These are phyloP conservation scores for Sphaerosporella brunnea DNA, from an alignment of 495 filamentous ascomycete species.

Conservation along the genomic window DNA sequence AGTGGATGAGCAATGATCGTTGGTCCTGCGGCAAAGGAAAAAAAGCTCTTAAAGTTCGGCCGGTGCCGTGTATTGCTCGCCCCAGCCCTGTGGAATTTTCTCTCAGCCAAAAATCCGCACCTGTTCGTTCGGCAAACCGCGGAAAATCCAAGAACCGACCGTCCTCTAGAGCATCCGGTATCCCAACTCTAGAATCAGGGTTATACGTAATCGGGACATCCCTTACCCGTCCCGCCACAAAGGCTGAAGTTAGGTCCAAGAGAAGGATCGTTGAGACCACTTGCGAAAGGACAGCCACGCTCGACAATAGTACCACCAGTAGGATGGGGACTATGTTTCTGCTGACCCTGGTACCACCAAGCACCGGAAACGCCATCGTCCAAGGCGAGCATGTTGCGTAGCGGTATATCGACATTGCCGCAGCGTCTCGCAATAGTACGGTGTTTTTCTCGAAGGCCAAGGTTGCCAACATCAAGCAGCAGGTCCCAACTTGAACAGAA, in stretches of 20 bases:
- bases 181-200: too few species aligned
- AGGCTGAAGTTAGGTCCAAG: too few species aligned
- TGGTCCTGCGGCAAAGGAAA: not conserved
- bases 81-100: not conserved
- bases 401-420: not conserved
- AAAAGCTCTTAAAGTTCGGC: not conserved
- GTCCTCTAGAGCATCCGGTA: too few species aligned
- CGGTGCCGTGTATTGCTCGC: not conserved
- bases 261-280: not conserved
- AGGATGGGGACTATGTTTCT: not conserved
- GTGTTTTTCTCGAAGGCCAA: not conserved
- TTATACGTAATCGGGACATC: too few species aligned
- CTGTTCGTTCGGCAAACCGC: not conserved
- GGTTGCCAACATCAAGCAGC: conserved; percentile 1
- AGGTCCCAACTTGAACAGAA: not conserved
- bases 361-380: not conserved
- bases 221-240: too few species aligned
- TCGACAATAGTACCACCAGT: not conserved
- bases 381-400: not conserved
- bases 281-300: not conserved
- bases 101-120: not conserved
- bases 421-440: not conserved
- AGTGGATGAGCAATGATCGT: not conserved
- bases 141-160: not conserved
- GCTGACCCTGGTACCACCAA: not conserved